Conservation (phyloP, 768 basidiomycete genomes). For the Melanogaster broomeanus region DNA sequence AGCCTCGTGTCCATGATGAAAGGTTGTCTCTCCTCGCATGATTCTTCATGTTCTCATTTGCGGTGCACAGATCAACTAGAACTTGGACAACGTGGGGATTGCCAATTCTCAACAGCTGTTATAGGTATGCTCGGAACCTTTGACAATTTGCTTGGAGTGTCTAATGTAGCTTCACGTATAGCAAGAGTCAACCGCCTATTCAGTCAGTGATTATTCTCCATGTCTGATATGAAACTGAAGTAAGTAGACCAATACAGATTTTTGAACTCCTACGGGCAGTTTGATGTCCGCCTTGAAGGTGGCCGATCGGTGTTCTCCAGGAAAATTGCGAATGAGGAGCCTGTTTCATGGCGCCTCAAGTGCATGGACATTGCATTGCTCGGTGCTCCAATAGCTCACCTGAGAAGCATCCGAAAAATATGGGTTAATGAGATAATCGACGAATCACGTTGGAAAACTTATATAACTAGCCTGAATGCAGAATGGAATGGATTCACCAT, state of each 20-base stretch:
- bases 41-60: too few species aligned
- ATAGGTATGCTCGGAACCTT: too few species aligned
- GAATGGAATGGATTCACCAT: conserved; percentile 36
- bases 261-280: conserved; percentile 38
- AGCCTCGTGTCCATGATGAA: not conserved
- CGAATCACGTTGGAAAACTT: conserved; percentile 34
- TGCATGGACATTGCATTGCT: conserved; percentile 42
- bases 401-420: conserved; percentile 39
- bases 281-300: conserved; percentile 33
- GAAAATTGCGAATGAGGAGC: not conserved
- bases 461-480: conserved; percentile 3
- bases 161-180: not conserved
- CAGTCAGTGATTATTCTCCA: not conserved
- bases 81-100: too few species aligned
- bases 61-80: too few species aligned
- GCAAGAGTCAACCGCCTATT: not conserved
- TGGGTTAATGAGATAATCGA: conserved; percentile 46
- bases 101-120: too few species aligned
- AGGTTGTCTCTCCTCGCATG: not conserved
- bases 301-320: conserved; percentile 20
- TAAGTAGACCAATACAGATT: conserved; percentile 30
- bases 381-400: conserved; percentile 45
- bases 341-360: conserved; percentile 4
- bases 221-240: not conserved
- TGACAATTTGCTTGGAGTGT: not conserved